Base-by-base conservation (phyloP, 108 stramenopile species). In the Nitzschia sp. region DNA sequence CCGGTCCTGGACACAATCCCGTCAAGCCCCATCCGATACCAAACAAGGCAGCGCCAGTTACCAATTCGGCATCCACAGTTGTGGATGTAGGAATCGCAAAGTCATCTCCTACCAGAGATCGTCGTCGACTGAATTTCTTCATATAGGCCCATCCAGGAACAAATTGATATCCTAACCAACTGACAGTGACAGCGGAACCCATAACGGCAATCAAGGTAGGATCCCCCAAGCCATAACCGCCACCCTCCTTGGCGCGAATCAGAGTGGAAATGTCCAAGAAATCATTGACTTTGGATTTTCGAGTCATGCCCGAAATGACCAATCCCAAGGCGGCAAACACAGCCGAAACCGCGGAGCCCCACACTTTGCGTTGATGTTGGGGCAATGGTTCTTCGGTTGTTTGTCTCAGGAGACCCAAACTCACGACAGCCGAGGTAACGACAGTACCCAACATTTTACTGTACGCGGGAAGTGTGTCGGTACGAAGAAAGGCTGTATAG, bases 131-230 rank as follows among this genome's bases (percentile, higher is more conserved):
- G n/a, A 64, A 54, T 46, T 15, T 18, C 18, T 29, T 47, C 15
- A 0, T 19, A 42, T 21, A 0, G 3, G 59, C 26, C 54, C 54
- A 77, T 24, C 81, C 91, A n/a, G 75, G 59, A 9, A 88, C 79
- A 34, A 74, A 88, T 63, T 88, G 83, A 65, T 93, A 93, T 9
- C 70, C 67, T 0, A 80, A 2, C 54, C 68, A 73, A 53, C 87
- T 88, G 2, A 85, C 72, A 0, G 87, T 0, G 18, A 89, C 34
- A 11, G 84, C 91, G 30, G 83, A 87, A 21, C 80, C 90, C 91
- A 97, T 86, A 60, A 97, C 94, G 29, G 66, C 59, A 15, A 74
- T 47, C 19, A 97, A 81, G 5, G 92, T 87, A 8, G 92, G 87
- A 76, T 95, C 94, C 85, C 85, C 95, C 2, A 78, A 73, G 29